Conservation (phyloP, 129 eudicot species). For the Flaveria ramosissima region DNA sequence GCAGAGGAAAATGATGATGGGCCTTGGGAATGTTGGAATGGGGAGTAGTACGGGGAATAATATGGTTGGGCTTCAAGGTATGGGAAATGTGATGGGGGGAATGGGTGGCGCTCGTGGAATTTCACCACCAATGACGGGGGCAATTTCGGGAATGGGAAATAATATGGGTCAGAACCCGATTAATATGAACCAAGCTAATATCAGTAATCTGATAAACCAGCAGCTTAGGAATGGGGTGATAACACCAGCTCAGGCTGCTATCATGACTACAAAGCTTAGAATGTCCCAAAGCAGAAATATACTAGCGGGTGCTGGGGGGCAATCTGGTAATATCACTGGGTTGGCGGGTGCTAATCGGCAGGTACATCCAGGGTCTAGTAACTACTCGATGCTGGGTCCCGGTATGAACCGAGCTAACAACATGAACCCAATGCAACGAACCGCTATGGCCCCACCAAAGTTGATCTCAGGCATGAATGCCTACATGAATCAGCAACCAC, state of each 20-base stretch:
- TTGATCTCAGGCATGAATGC: constrained; percentile 62
- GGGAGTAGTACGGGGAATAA: constrained; percentile 60
- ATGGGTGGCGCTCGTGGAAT: constrained; percentile 61
- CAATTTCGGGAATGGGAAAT: constrained; percentile 59
- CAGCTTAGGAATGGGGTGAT: constrained; percentile 59
- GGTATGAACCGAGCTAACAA: constrained; percentile 51
- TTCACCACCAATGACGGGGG: constrained; percentile 65
- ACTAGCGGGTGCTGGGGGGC: constrained; percentile 49
- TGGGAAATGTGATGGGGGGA: constrained; percentile 76
- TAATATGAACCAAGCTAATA: constrained; percentile 48
- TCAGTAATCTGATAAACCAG: constrained; percentile 58
- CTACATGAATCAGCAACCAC: constrained; percentile 60
- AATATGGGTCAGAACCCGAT: constrained; percentile 57
- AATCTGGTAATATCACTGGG: constrained; percentile 47
- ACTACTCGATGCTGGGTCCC: constrained; percentile 76
- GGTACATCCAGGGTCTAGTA: constrained; percentile 70
- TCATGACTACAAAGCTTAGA: constrained; percentile 51
- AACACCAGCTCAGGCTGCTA: constrained; percentile 52
- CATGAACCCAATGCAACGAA: constrained; percentile 71
- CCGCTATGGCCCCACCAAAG: constrained; percentile 74
- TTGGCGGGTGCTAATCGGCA: constrained; percentile 68
- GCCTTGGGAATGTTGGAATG: constrained; percentile 72
- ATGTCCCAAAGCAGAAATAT: constrained; percentile 52
- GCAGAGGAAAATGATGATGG: constrained; percentile 86
- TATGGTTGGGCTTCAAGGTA: constrained; percentile 83